A percentile compares a stretch with the other conserved stretches of the same genome.
Evolutionary conservation across 2,329 filamentous ascomycete genomes (phyloP).

Genomic region (Colletotrichum paranaense): DNA sequence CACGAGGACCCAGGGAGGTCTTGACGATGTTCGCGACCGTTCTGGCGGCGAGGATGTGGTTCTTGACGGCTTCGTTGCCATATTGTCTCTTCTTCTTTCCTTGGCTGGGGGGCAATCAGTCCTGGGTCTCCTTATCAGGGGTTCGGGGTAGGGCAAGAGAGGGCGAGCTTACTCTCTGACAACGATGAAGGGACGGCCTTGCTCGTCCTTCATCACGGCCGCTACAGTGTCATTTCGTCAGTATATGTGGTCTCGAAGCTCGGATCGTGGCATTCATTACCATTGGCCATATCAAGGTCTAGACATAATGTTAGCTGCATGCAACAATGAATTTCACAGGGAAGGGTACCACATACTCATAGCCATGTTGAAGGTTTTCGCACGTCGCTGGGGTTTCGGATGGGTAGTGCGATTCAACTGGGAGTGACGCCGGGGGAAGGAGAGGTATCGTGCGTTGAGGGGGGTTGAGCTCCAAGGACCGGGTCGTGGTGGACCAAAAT

Average conservation of each 20-base stretch:
- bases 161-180: constrained; percentile 85
- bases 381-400: constrained; percentile 16
- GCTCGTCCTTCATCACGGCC: constrained; percentile 93
- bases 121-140: neutral
- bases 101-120: constrained; percentile 69
- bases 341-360: constrained; percentile 39
- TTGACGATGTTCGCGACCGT: constrained; percentile 98
- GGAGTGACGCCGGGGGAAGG: constrained; percentile 23
- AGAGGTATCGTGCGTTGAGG: constrained; percentile 34
- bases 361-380: constrained; percentile 38
- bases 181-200: constrained; percentile 96
- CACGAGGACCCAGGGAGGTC: constrained; percentile 93
- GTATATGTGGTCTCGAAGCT: constrained; percentile 30
- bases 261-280: constrained; percentile 59
- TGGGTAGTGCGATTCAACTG: constrained; percentile 28
- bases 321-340: neutral
- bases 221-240: constrained; percentile 53
- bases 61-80: constrained; percentile 97
- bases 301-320: constrained; percentile 48
- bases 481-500: constrained; percentile 38
- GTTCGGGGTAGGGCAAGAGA: constrained; percentile 17
- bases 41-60: constrained; percentile 95
- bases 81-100: constrained; percentile 98
- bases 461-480: constrained; percentile 35
- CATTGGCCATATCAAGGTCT: constrained; percentile 88